These are phyloP conservation scores for Pythium pyrilobum DNA, from an alignment of 352 stramenopile species.

Conservation along the genomic window DNA sequence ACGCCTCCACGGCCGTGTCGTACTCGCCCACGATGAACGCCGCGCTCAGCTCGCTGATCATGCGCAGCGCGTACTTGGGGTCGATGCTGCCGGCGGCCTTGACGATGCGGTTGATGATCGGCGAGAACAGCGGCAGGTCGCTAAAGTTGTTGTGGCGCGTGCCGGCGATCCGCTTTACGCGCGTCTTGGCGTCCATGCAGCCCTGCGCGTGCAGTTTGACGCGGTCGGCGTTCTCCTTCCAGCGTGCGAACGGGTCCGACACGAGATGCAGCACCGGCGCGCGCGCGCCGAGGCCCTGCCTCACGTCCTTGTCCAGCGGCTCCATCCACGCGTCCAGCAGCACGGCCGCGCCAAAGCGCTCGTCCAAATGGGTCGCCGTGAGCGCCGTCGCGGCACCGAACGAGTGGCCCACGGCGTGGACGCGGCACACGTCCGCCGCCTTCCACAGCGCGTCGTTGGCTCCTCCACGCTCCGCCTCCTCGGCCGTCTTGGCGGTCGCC, in stretches of 20 bases:
- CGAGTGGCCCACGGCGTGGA: constrained; percentile 51
- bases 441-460: constrained; percentile 1
- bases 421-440: constrained; percentile 22
- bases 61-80: constrained; percentile 33
- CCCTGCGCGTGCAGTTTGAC: constrained; percentile 32
- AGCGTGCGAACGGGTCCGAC: constrained; percentile 58
- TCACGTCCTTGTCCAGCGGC: constrained; percentile 36
- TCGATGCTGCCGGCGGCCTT: constrained; percentile 49
- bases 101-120: constrained; percentile 39
- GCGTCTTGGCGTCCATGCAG: constrained; percentile 29
- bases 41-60: constrained; percentile 37
- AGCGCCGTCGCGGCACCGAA: constrained; percentile 60
- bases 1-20: constrained; percentile 20
- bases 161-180: constrained; percentile 34
- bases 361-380: constrained; percentile 40
- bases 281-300: constrained; percentile 27
- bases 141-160: constrained; percentile 73
- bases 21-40: constrained; percentile 40
- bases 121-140: constrained; percentile 62
- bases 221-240: constrained; percentile 43
- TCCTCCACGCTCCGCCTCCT: constrained; percentile 1
- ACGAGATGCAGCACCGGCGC: constrained; percentile 51
- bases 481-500: constrained; percentile 27
- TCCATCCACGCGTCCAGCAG: constrained; percentile 70
- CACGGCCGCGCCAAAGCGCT: constrained; percentile 38